These are phyloP conservation scores for Haplosporangium sp. DNA, from an alignment of 371 early-diverging fungal genomes.

Conservation along the genomic window DNA sequence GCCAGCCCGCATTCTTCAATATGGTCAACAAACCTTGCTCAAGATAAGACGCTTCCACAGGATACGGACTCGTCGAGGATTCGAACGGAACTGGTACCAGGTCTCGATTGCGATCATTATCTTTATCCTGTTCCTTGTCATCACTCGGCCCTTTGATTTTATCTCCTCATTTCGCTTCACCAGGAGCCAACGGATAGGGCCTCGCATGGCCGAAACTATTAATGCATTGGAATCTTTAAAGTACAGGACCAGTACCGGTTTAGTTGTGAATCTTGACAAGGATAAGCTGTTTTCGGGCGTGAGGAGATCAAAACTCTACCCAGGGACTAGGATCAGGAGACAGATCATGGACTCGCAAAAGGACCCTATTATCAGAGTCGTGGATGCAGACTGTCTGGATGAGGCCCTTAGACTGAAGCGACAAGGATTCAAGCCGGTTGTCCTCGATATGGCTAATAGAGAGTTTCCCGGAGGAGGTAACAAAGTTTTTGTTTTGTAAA, in stretches of 20 bases:
- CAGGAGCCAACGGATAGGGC: slow-evolving; percentile 15
- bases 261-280: slow-evolving; percentile 24
- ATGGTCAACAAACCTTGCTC: slow-evolving; percentile 19
- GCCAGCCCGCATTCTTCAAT: slow-evolving; percentile 16
- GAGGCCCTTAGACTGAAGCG: slow-evolving; percentile 55
- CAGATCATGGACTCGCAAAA: slow-evolving; percentile 50
- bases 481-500: not conserved
- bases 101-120: slow-evolving; percentile 7
- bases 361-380: slow-evolving; percentile 49
- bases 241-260: slow-evolving; percentile 34
- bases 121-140: slow-evolving; percentile 21
- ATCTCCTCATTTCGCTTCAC: slow-evolving; percentile 17
- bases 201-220: slow-evolving; percentile 48
- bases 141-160: slow-evolving; percentile 9
- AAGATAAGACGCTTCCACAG: slow-evolving; percentile 31
- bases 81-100: slow-evolving; percentile 44
- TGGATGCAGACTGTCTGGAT: slow-evolving; percentile 52
- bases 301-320: slow-evolving; percentile 37
- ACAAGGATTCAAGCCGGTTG: slow-evolving; percentile 55
- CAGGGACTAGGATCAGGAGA: slow-evolving; percentile 40
- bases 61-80: slow-evolving; percentile 34
- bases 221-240: slow-evolving; percentile 35
- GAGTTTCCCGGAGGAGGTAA: slow-evolving; percentile 57
- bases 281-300: slow-evolving; percentile 48
- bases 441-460: slow-evolving; percentile 58